phyloP scores from a whole-genome alignment of 768 basidiomycete genomes.

The Terana coerulea region DNA sequence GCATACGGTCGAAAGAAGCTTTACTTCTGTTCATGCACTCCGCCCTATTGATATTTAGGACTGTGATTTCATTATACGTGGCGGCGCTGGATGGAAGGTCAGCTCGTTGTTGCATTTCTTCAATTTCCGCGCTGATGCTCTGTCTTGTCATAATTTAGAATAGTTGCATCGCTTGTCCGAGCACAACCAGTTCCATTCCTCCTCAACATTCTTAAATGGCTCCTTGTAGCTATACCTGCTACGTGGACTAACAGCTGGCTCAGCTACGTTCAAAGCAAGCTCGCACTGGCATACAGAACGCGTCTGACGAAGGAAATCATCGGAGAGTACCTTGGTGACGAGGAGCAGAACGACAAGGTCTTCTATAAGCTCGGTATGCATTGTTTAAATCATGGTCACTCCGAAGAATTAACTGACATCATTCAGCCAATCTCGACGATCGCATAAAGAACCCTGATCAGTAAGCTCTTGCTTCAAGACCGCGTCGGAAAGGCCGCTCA shows the following conservation, averaged over 20 bases:
- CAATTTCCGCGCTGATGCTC: not conserved
- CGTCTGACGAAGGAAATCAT: conserved; percentile 82
- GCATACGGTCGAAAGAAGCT: conserved; percentile 82
- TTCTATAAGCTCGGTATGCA: conserved; percentile 88
- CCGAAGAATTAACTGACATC: not conserved
- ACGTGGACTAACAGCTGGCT: conserved; percentile 94
- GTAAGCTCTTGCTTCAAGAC: conserved; percentile 33
- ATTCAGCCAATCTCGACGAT: conserved; percentile 86
- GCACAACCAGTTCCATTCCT: conserved; percentile 78
- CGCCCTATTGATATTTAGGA: conserved; percentile 82
- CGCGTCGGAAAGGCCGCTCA: not conserved
- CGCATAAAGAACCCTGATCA: conserved; percentile 96
- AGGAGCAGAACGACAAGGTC: conserved; percentile 70
- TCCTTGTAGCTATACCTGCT: conserved; percentile 87
- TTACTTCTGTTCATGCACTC: conserved; percentile 86
- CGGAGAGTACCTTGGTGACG: conserved; percentile 78
- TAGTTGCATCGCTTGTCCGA: conserved; percentile 92
- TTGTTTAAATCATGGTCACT: not conserved
- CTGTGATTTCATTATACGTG: conserved; percentile 90
- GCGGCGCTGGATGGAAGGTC: conserved; percentile 91
- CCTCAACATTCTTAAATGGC: conserved; percentile 83
- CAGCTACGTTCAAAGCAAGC: conserved; percentile 89
- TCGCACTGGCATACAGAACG: conserved; percentile 85
- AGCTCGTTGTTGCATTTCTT: conserved; percentile 5
- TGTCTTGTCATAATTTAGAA: conserved; percentile 41